A percentile compares a stretch with the other conserved stretches of the same genome.
phyloP scores from a whole-genome alignment of 2,329 filamentous ascomycete genomes.

The Diaporthe sp. region DNA sequence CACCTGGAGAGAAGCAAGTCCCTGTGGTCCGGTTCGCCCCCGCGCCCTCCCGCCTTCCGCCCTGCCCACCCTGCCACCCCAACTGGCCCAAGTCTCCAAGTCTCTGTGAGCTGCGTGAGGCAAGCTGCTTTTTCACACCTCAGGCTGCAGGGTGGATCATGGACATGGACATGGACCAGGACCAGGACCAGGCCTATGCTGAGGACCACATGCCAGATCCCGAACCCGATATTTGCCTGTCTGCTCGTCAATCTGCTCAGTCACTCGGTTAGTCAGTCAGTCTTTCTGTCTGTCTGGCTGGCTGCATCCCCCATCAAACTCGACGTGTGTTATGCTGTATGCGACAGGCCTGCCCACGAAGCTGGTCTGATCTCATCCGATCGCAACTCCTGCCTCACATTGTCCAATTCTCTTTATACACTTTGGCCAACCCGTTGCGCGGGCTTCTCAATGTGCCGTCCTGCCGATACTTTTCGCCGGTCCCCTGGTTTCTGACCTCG shows the following conservation, averaged over 20 bases:
- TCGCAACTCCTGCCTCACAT: neutral
- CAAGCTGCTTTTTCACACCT: neutral
- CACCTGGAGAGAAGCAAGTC: neutral
- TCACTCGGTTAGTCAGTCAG: neutral
- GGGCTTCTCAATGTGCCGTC: neutral
- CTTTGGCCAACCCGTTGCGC: neutral
- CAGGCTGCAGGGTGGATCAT: neutral
- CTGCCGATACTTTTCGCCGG: constrained; percentile 26
- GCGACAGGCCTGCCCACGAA: neutral
- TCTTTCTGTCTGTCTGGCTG: neutral
- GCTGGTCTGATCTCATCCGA: neutral
- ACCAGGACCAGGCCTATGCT: neutral
- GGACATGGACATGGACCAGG: constrained; percentile 11
- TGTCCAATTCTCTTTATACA: neutral
- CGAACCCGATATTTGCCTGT: constrained; percentile 14
- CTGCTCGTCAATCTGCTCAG: neutral
- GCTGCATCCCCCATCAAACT: neutral
- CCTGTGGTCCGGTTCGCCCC: neutral
- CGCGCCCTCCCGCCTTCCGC: neutral
- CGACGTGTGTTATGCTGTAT: neutral
- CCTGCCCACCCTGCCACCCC: neutral
- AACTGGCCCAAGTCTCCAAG: neutral
- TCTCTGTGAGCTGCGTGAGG: neutral
- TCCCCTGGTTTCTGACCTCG: constrained; percentile 4
- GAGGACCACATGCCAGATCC: constrained; percentile 24